Base-by-base conservation (phyloP, 352 stramenopile genomes). In the Globisporangium apiculatum region DNA sequence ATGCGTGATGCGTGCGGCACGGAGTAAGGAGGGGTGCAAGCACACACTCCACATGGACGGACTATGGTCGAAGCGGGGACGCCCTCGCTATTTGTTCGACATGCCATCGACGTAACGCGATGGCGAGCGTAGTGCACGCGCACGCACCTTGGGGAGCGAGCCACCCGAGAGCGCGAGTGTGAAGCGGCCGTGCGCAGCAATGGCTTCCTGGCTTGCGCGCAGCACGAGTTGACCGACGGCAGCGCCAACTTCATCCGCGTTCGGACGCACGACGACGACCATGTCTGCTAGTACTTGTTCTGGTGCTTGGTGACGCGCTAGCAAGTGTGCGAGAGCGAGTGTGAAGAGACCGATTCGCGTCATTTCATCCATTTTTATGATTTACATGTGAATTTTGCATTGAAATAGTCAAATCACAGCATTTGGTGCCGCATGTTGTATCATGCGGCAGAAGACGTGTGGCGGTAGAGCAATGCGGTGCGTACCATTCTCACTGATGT, bases 101-200 rank as follows among this genome's bases (percentile, higher is more conserved):
- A 12, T 51, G 15, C 5, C 46, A 12, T 51, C n/a, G 24, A 51
- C 46, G 46, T 11, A 15, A 36, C 49, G 11, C 24, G 24, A 31
- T 3, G 24, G 24, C 24, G 24, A 31, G 24, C 24, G 24, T 31
- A 31, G 24, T 31, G 24, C 24, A 31, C 24, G 24, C 24, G 24
- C 24, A 31, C 55, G 35, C 46, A 93, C 73, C 71, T 86, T 92
- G 24, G 87, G 87, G 48, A 96, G 69, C 9, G 87, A 96, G 42
- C 86, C 86, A 46, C 89, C 89, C 35, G 87, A 97, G 52, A 97
- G 75, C 51, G 89, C 89, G 55, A 97, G 57, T 12, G 79, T 90
- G 68, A 95, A 95, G 63, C 73, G 71, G 50, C 74, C 85, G 51
- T 72, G 62, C 18, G 67, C 52, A 1, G 70, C 67, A 51, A 93